Evolutionary conservation across 2,329 filamentous ascomycete genomes (phyloP), one percentile per base, ranked within the genome.

Genomic region (Thielaviopsis populi): DNA sequence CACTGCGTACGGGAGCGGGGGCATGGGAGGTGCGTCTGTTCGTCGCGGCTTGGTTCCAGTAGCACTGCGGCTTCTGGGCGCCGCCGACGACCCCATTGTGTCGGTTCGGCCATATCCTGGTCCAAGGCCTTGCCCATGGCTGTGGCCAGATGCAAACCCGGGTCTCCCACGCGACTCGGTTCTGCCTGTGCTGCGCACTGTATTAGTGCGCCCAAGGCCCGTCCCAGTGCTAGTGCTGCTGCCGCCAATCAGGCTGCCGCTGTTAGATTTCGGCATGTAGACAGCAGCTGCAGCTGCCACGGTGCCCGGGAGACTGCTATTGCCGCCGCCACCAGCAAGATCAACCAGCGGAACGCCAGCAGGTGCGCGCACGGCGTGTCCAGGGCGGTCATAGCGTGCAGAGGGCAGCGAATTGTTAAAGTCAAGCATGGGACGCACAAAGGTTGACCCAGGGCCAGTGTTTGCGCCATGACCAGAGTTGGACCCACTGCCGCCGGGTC

Each of bases 391-490:
- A 58, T 76, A 77, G 66, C 79, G 85, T 67, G 87, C 84, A 60
- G 80, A 77, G 69, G 85, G 87, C 59, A 78, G 76, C 0, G 84
- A 83, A 0, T 83, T 70, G 42, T 68, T 84, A 48, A 90, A 77
- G 69, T 88, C 87, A 37, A 91, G 74, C 5, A 91, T 77, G 41
- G 69, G 66, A 5, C 67, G 64, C 22, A 64, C 64, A 61, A 58
- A 13, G 66, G n/a, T 24, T 15, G 46, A 33, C 24, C 59, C 59
- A 6, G 53, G 10, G 30, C 24, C 27, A 37, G 53, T 2, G 30
- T 33, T 33, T 17, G 64, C 40, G 66, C n/a, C 63, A 62, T 68
- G 24, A 68, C 46, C 69, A 63, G 7, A 69, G 67, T 6, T 69
- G 67, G 46, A 67, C 65, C 15, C 66, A 67, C 0, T 68, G 64